Percentiles rank a stretch among this genome's conserved stretches.
Conservation (phyloP, 2,329 filamentous ascomycete genomes). For the Aspergillus brasiliensis region DNA sequence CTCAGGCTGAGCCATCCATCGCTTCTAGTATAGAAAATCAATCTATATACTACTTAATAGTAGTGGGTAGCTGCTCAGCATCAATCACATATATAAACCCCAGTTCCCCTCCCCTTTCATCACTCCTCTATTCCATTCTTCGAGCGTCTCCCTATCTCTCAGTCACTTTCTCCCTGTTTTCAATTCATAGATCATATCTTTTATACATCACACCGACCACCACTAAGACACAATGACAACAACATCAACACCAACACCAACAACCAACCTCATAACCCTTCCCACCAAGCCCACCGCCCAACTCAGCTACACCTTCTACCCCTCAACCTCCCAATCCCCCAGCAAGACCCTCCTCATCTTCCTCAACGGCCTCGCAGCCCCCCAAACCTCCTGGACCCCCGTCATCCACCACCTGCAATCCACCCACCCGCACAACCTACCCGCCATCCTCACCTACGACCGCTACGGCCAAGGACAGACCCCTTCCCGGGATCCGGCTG, state of each 20-base stretch:
- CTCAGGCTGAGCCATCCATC: no score
- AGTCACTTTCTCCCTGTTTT: no score
- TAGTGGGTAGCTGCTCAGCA: no score
- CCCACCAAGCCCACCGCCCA: constrained; percentile 22
- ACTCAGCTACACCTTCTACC: constrained; percentile 22
- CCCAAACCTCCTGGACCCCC: constrained; percentile 42
- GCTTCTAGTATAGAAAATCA: no score
- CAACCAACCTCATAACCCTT: constrained; percentile 9
- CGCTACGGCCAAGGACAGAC: constrained; percentile 59
- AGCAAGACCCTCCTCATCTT: constrained; percentile 42
- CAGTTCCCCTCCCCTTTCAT: no score
- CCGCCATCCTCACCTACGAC: constrained; percentile 57
- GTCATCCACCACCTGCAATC: constrained; percentile 31
- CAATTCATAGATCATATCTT: no score
- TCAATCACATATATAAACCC: no score
- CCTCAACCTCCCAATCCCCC: background rate
- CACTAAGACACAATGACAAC: background rate
- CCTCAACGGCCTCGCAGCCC: constrained; percentile 47
- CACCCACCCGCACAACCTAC: constrained; percentile 29
- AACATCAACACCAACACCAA: background rate
- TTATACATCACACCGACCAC: background rate
- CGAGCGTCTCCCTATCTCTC: no score
- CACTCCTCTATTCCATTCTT: no score
- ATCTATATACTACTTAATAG: no score
- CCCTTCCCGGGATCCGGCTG: constrained; percentile 50